phyloP scores from a whole-genome alignment of 805 yeast genomes.

The Candida ficus region DNA sequence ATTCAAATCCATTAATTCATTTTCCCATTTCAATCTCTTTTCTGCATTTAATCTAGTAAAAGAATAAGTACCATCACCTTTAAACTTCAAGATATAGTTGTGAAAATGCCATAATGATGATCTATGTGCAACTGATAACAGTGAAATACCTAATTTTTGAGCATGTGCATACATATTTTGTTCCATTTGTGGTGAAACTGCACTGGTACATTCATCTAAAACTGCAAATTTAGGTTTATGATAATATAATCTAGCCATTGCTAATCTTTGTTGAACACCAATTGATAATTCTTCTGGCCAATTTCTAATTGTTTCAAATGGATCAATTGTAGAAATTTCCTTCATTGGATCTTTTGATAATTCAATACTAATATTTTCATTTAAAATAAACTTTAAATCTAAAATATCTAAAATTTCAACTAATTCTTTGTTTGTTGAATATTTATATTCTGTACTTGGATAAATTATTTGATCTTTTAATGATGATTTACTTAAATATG shows the following conservation, averaged over 20 bases:
- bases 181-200: constrained; percentile 88
- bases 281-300: constrained; percentile 88
- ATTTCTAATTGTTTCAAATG: constrained; percentile 63
- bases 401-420: constrained; percentile 49
- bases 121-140: constrained; percentile 87
- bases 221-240: constrained; percentile 93
- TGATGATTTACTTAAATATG: constrained; percentile 63
- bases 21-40: constrained; percentile 67
- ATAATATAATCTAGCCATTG: constrained; percentile 88
- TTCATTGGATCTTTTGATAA: constrained; percentile 26
- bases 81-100: constrained; percentile 73
- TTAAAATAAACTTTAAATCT: constrained; percentile 53
- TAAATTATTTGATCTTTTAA: constrained; percentile 86
- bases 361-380: constrained; percentile 36
- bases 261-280: constrained; percentile 91
- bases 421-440: constrained; percentile 41
- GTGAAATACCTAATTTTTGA: constrained; percentile 69
- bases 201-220: constrained; percentile 92
- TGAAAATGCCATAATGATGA: constrained; percentile 93
- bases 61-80: constrained; percentile 71
- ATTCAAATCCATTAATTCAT: constrained; percentile 70
- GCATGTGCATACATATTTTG: constrained; percentile 85
- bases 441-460: constrained; percentile 66
- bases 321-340: constrained; percentile 32
- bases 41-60: constrained; percentile 65